phyloP scores from a whole-genome alignment of 225 moss, liverwort and hornwort genomes.

The Straminergon stramineum region DNA sequence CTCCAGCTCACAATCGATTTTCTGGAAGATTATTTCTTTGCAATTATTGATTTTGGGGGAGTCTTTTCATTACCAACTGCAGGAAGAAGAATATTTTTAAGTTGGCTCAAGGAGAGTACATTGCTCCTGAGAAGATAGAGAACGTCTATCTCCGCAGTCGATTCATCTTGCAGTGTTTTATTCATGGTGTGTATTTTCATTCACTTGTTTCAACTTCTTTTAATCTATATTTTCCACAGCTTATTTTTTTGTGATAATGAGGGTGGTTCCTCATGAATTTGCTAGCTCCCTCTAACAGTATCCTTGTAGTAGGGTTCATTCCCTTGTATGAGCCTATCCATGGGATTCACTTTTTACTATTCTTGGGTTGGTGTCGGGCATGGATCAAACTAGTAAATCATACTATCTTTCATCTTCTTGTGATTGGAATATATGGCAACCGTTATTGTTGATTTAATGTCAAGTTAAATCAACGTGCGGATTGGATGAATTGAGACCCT shows the following conservation, averaged over 20 bases:
- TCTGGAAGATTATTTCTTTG: not conserved
- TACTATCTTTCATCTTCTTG: not conserved
- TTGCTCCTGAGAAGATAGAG: conserved; percentile 97
- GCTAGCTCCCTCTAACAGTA: not conserved
- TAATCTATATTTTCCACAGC: not conserved
- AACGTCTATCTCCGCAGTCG: conserved; percentile 79
- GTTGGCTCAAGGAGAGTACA: conserved; percentile 97
- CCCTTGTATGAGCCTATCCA: not conserved
- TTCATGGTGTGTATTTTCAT: conserved; percentile 37
- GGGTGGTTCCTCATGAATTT: not conserved
- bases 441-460: not conserved
- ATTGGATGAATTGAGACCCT: not conserved
- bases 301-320: not conserved
- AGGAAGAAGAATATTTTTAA: conserved; percentile 99
- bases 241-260: not conserved
- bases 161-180: conserved; percentile 75
- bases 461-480: not conserved
- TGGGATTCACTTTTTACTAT: too few relatives aligned
- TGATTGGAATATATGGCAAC: not conserved
- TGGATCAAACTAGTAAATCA: too few relatives aligned
- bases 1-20: not conserved
- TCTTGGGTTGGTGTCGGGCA: not conserved
- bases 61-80: not conserved
- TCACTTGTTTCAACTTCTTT: not conserved
- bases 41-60: not conserved